A percentile compares a stretch with the other conserved stretches of the same genome.
These are phyloP conservation scores for Coemansia sp. DNA, from an alignment of 192 early-diverging fungal species.

Conservation along the genomic window DNA sequence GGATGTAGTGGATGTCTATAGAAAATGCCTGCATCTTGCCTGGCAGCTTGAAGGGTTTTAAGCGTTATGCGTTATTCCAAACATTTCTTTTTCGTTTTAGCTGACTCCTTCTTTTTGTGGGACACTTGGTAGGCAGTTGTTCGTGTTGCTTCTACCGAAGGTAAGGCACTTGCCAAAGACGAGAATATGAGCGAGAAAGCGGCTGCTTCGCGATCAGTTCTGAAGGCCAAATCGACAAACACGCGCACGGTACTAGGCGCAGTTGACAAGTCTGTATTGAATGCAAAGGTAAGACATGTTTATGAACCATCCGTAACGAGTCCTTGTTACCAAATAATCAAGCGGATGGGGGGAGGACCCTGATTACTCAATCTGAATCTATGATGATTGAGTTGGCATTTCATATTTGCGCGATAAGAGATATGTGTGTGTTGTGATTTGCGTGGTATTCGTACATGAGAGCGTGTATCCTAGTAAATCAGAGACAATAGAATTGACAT, in stretches of 20 bases:
- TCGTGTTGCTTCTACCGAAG: slow-evolving; percentile 4
- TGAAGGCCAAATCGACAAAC: slow-evolving; percentile 12
- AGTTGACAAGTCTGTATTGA: slow-evolving; percentile 12
- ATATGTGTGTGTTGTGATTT: slow-evolving; percentile 6
- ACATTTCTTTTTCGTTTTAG: background rate
- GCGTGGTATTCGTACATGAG: background rate
- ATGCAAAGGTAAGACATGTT: slow-evolving; percentile 15
- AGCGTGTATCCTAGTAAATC: too few relatives aligned
- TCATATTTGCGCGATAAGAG: too few relatives aligned
- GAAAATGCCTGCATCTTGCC: background rate
- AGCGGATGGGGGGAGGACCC: too few relatives aligned
- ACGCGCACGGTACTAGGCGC: slow-evolving; percentile 13
- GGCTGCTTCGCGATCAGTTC: slow-evolving; percentile 6
- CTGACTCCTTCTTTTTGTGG: background rate
- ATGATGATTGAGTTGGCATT: background rate
- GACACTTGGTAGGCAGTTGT: slow-evolving; percentile 3
- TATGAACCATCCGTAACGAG: background rate
- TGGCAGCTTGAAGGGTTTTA: background rate
- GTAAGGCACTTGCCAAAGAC: slow-evolving; percentile 6
- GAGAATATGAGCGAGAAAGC: slow-evolving; percentile 5
- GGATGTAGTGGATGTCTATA: too few relatives aligned
- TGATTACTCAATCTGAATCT: too few relatives aligned
- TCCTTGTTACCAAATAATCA: too few relatives aligned
- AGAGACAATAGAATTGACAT: background rate
- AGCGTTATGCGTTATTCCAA: too few relatives aligned